phyloP scores from a whole-genome alignment of 805 yeast genomes.

The Tetrapisispora nanseiensis region DNA sequence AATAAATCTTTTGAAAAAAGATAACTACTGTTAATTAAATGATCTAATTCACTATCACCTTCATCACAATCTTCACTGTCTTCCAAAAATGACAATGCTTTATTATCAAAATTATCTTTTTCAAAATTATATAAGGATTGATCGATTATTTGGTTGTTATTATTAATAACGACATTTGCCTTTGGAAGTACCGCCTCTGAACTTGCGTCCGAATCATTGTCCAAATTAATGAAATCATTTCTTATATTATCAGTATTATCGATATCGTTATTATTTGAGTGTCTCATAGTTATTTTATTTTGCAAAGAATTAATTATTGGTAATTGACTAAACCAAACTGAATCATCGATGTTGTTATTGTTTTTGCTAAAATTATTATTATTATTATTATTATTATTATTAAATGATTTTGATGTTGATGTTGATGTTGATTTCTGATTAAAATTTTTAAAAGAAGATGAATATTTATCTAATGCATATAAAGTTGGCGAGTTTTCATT shows the following conservation, averaged over 20 bases:
- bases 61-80: constrained; percentile 1
- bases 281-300: constrained; percentile 1
- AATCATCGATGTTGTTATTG: not conserved
- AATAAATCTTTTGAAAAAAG: constrained; percentile 1
- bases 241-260: not conserved
- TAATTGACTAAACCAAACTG: constrained; percentile 3
- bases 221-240: constrained; percentile 10
- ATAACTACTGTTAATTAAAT: constrained; percentile 1
- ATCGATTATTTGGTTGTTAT: not conserved
- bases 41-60: constrained; percentile 1
- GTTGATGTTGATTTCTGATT: too few species aligned
- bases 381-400: not conserved
- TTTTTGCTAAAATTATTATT: not conserved
- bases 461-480: constrained; percentile 8
- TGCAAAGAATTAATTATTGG: constrained; percentile 1
- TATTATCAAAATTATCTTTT: not conserved
- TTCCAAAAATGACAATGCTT: not conserved
- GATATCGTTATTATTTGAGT: not conserved
- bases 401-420: not conserved
- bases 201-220: constrained; percentile 15
- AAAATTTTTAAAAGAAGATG: not conserved
- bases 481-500: constrained; percentile 37
- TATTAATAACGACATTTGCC: not conserved
- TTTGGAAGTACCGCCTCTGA: constrained; percentile 7
- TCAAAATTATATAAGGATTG: not conserved